Base-by-base conservation (phyloP, 2,329 filamentous ascomycete genomes). In the Elsinoe arachidis region DNA sequence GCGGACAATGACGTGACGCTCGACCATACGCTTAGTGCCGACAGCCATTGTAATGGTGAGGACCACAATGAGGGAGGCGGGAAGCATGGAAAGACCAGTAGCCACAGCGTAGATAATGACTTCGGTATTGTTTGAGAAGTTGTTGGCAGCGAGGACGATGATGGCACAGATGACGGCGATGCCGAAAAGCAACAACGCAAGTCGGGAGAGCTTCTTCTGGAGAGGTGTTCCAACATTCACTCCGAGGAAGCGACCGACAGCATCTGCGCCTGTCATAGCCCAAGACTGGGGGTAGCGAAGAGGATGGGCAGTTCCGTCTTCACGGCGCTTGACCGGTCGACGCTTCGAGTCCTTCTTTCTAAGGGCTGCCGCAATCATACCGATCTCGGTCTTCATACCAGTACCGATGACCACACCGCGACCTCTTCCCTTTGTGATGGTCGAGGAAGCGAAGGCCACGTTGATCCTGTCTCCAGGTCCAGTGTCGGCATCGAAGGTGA, bases 181-280 rank as follows among this genome's bases (percentile, higher is more conserved):
- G 38, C 77, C 83, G 64, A 93, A 92, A 1, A 93, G 80, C 2
- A 88, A 67, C 47, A 91, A 83, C 19, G 89, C 88, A 65, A 95
- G 85, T 69, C 90, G 90, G 74, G 86, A 88, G 55, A 95, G 77
- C 65, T 87, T 90, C 61, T 85, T 84, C 72, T 92, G 88, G 44
- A 95, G 75, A 0, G 89, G 89, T 1, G 89, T 95, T 44, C 88
- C 88, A 58, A 86, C 78, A 55, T 81, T 83, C 57, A 86, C 76
- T 54, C 84, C 84, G 6, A 87, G 74, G 66, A 87, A 86, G 37
- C 78, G 75, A 3, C 81, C 82, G 58, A 85, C 69, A 5, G 78
- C 79, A 66, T 85, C 81, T 11, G 74, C 77, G 41, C 77, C 68
- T 2, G 81, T 85, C 38, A 77, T 70, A 21, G 75, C 69, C 43